phyloP scores from a whole-genome alignment of 2,329 filamentous ascomycete genomes.

The Venturia effusa region DNA sequence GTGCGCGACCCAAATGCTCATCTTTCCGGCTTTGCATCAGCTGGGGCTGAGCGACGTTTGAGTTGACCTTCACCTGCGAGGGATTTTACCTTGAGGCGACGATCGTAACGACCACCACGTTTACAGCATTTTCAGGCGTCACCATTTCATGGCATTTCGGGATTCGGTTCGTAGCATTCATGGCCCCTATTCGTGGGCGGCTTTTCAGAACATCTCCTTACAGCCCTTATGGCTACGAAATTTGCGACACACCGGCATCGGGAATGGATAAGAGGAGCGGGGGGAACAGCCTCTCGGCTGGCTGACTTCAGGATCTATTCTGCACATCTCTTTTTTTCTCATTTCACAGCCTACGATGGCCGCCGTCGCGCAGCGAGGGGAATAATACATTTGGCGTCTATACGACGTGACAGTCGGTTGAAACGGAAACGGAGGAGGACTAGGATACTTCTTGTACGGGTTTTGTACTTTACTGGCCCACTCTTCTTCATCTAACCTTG shows the following conservation, averaged over 20 bases:
- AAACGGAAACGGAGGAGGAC: neutral
- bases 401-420: no score
- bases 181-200: neutral
- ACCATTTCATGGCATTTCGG: neutral
- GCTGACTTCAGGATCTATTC: neutral
- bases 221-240: neutral
- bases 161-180: neutral
- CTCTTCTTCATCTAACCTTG: neutral
- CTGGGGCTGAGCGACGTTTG: neutral
- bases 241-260: neutral
- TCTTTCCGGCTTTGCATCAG: neutral
- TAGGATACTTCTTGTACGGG: neutral
- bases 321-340: neutral
- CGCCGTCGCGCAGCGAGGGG: neutral
- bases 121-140: conserved; percentile 1
- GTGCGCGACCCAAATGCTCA: neutral
- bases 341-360: neutral
- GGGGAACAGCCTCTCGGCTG: neutral
- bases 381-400: neutral
- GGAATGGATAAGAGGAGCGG: neutral
- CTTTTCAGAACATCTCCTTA: neutral
- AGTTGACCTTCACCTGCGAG: neutral
- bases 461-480: neutral
- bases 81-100: neutral
- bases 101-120: neutral